Conservation (phyloP, 2,329 filamentous ascomycete species). For the Thelonectria blattea region DNA sequence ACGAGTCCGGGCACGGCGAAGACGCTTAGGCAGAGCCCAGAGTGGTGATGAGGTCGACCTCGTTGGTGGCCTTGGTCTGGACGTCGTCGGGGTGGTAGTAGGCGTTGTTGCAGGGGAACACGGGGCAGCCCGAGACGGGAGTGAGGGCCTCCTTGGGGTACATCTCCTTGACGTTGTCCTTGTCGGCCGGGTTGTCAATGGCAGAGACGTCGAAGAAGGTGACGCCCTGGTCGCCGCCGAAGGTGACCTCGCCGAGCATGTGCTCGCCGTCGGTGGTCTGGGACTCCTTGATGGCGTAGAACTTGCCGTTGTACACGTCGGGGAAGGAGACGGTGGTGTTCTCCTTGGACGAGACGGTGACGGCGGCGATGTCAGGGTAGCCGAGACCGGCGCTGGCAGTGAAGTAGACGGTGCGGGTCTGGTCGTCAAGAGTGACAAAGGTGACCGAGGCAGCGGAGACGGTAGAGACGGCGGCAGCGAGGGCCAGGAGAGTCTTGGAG, state of each 20-base stretch:
- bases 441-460: slow-evolving; percentile 58
- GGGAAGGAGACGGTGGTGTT: slow-evolving; percentile 52
- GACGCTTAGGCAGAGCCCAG: slow-evolving; percentile 45
- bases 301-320: slow-evolving; percentile 56
- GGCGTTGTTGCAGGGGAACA: slow-evolving; percentile 59
- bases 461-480: slow-evolving; percentile 51
- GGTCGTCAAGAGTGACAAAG: slow-evolving; percentile 64
- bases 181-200: slow-evolving; percentile 59
- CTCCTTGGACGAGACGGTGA: slow-evolving; percentile 48
- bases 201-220: slow-evolving; percentile 66
- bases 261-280: slow-evolving; percentile 46
- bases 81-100: slow-evolving; percentile 62
- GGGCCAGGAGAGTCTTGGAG: slow-evolving; percentile 51
- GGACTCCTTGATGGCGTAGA: slow-evolving; percentile 56
- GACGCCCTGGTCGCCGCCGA: slow-evolving; percentile 53
- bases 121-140: slow-evolving; percentile 57
- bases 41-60: slow-evolving; percentile 57
- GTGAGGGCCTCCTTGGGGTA: slow-evolving; percentile 49
- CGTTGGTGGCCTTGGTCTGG: slow-evolving; percentile 59
- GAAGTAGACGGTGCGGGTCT: slow-evolving; percentile 57
- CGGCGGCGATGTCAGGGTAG: slow-evolving; percentile 40
- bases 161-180: slow-evolving; percentile 60
- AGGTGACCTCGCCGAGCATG: slow-evolving; percentile 60
- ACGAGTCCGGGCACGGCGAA: slow-evolving; percentile 22
- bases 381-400: slow-evolving; percentile 49